Base-by-base conservation (phyloP, 1,284 basidiomycete species). In the Exobasidium cylindrosporum region DNA sequence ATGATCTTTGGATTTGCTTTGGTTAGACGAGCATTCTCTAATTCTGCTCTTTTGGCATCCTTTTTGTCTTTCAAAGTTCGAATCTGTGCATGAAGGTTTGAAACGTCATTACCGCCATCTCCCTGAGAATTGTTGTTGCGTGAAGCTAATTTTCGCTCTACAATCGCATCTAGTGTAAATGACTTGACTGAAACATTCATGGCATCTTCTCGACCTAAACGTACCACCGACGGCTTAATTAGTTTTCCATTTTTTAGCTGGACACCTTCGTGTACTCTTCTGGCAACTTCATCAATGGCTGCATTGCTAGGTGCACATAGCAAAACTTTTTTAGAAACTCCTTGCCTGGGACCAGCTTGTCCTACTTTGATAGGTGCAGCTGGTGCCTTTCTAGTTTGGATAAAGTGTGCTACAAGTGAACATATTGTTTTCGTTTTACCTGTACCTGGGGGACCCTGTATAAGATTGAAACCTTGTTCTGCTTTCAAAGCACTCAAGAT, bases 351-450 rank as follows among this genome's bases (percentile, higher is more conserved):
- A 4, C 47, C 47, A n/a, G 17, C 29, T 21, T 44, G 32, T 24
- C 66, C 70, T 1, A 69, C 61, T 21, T 63, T 64, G 6, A 66
- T 61, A 29, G 66, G 62, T 2, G 61, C 65, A 5, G 65, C 57
- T 13, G 72, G 65, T 0, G 63, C 63, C 45, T 69, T 67, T 35
- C 74, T 70, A n/a, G 57, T 68, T 43, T 88, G 85, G 43, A 95
- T 81, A 76, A 90, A 93, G 5, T 88, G 86, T 44, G 91, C 88
- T 1, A 97, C 89, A n/a, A 98, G 84, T 21, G 91, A 92, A 72
- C 92, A 91, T 68, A 99, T 98, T 0, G 96, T 99, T 55, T 92
- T 97, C 10, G 96, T 98, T 82, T 99, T 99, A 45, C 96, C 96
- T 0, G 96, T 99, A 68, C 96, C 96, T 0, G 96, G 96, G 29